Evolutionary conservation across 179 eudicot species (phyloP).

Genomic region (Silene noctiflora): DNA sequence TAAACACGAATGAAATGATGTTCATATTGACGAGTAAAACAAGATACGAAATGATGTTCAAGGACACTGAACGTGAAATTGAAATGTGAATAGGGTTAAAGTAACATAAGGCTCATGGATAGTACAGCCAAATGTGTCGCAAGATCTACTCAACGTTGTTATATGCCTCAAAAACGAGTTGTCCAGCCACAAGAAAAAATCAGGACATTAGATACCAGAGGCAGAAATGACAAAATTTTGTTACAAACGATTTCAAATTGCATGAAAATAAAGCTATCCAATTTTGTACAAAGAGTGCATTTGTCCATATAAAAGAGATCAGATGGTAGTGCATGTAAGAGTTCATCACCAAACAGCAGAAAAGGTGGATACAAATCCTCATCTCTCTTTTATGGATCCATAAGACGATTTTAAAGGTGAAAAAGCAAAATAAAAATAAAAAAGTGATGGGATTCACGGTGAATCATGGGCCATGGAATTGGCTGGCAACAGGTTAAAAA

Average conservation of each 20-base stretch:
- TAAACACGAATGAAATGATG: too few species aligned
- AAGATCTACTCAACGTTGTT: constrained; percentile 31
- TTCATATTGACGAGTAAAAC: background rate
- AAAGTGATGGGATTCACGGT: too few species aligned
- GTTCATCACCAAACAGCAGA: constrained; percentile 43
- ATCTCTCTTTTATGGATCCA: constrained; percentile 1
- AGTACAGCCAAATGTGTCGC: constrained; percentile 52
- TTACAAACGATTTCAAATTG: too few species aligned
- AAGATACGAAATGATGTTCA: background rate
- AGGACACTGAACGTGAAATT: background rate
- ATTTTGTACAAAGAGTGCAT: too few species aligned
- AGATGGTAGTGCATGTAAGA: constrained; percentile 67
- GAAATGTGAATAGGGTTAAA: constrained; percentile 38
- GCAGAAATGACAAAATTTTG: constrained; percentile 10
- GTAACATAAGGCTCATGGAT: constrained; percentile 43
- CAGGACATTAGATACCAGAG: constrained; percentile 56
- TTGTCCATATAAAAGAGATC: constrained; percentile 32
- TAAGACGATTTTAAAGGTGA: too few species aligned
- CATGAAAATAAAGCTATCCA: too few species aligned
- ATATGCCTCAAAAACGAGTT: constrained; percentile 43
- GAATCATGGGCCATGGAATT: too few species aligned
- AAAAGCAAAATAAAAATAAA: too few species aligned
- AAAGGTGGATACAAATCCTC: constrained; percentile 44
- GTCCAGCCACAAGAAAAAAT: constrained; percentile 34
- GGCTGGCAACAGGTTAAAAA: too few species aligned